Base-by-base conservation (phyloP, 257 asterid genomes). In the Penstemon eatonii region DNA sequence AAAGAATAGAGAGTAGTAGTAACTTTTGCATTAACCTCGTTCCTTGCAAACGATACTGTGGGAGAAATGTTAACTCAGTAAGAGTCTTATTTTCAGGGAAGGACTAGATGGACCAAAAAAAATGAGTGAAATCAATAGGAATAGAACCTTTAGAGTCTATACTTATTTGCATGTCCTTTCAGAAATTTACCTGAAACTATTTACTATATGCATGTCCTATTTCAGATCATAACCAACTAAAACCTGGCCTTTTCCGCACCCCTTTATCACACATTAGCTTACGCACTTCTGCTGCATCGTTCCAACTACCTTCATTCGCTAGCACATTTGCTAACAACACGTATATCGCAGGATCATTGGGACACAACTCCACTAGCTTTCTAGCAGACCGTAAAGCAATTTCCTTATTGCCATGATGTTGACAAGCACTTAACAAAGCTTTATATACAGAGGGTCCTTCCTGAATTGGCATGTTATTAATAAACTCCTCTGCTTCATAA, bases 271-370 rank as follows among this genome's bases (percentile, higher is more conserved):
- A 66, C 83, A 86, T 80, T 7, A 79, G 65, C 71, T 66, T 82
- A 45, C 89, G 84, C 9, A 80, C 80, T 38, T 49, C 65, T 41
- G 83, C 90, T 36, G 86, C 87, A 49, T 79, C 89, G 7, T 71
- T 41, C 93, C 96, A 88, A 54, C 80, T 57, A 59, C 96, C 96
- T 70, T 80, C 89, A 5, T 18, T 66, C 1, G 92, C 88, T 74
- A 88, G 59, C 67, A 86, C 83, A 78, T 86, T 88, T 38, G 86
- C 81, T 45, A 88, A 59, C 19, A 84, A 69, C 8, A 86, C 81
- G 49, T 84, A 86, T 7, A 78, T 65, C 44, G 85, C 82, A 56
- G 89, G 86, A 76, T 88, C 96, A 47, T 69, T 54, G 25, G 90
- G 93, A 63, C 79, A 78, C 70, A 81, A 53, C 54, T 81, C 81